Percentiles rank a stretch among this genome's conserved stretches.
phyloP scores from a whole-genome alignment of 1,284 basidiomycete genomes.

The Leccinum griseonigrum region DNA sequence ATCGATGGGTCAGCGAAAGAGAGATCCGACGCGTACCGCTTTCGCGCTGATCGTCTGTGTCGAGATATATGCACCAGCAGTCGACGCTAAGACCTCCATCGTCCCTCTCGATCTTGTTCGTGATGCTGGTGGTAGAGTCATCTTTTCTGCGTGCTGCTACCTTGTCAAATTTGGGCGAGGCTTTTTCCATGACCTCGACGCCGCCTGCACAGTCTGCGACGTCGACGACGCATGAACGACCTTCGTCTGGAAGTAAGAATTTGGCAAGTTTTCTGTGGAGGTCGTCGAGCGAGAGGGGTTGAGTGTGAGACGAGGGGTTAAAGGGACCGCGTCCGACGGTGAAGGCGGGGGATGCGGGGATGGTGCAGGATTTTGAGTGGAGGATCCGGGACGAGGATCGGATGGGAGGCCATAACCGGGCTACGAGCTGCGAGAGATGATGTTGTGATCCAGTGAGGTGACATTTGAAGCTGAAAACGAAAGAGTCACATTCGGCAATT shows the following conservation, averaged over 20 bases:
- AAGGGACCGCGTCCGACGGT: constrained; percentile 58
- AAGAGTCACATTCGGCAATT: no score
- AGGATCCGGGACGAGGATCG: constrained; percentile 56
- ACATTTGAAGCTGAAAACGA: no score
- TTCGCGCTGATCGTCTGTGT: constrained; percentile 57
- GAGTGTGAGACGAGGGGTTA: constrained; percentile 42
- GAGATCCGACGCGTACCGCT: constrained; percentile 42
- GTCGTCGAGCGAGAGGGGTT: constrained; percentile 68
- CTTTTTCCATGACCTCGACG: constrained; percentile 82
- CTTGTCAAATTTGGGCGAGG: constrained; percentile 86
- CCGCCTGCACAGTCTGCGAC: constrained; percentile 77
- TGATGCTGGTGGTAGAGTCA: constrained; percentile 41
- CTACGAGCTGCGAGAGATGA: constrained; percentile 39
- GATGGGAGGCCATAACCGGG: constrained; percentile 55
- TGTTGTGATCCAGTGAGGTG: no score
- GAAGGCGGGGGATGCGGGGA: constrained; percentile 51
- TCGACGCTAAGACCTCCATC: constrained; percentile 76
- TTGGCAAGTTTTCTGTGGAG: constrained; percentile 81
- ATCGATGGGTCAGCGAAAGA: constrained; percentile 6
- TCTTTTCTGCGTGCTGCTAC: constrained; percentile 49
- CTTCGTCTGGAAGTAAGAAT: constrained; percentile 81
- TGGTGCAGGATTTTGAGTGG: constrained; percentile 35
- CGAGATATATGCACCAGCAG: constrained; percentile 84
- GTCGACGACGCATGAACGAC: constrained; percentile 73
- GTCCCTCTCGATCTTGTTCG: constrained; percentile 53